Evolutionary conservation across 1,284 basidiomycete genomes (phyloP).

Genomic region (Inonotus hispidus): DNA sequence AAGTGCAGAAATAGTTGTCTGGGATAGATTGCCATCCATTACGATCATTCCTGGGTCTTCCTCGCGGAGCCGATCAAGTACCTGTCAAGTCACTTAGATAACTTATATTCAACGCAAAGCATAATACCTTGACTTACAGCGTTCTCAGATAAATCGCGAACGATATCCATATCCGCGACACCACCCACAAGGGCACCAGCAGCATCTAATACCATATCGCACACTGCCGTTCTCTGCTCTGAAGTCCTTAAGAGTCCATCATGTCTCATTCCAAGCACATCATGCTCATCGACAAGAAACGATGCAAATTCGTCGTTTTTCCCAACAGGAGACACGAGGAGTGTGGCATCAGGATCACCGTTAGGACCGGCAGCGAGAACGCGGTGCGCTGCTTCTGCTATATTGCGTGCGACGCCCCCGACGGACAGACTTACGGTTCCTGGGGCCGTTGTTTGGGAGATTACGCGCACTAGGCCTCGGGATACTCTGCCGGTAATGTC

Average conservation of each 20-base stretch:
- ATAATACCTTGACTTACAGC: neutral
- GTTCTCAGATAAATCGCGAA: slow-evolving; percentile 40
- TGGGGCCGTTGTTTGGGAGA: slow-evolving; percentile 70
- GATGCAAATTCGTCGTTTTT: slow-evolving; percentile 61
- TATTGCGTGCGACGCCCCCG: slow-evolving; percentile 92
- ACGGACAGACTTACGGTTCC: slow-evolving; percentile 70
- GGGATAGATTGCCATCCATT: slow-evolving; percentile 77
- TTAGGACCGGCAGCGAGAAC: slow-evolving; percentile 39
- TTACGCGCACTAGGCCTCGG: slow-evolving; percentile 27
- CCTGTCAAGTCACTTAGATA: slow-evolving; percentile 38
- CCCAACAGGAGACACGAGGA: slow-evolving; percentile 62
- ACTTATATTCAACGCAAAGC: neutral
- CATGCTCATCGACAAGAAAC: slow-evolving; percentile 54
- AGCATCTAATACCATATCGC: slow-evolving; percentile 77
- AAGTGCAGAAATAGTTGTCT: slow-evolving; percentile 23
- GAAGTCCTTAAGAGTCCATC: slow-evolving; percentile 64
- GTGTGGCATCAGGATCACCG: slow-evolving; percentile 29
- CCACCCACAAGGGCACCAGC: slow-evolving; percentile 75
- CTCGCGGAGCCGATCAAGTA: slow-evolving; percentile 13
- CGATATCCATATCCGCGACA: slow-evolving; percentile 88
- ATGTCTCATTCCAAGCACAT: slow-evolving; percentile 64
- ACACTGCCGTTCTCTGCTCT: slow-evolving; percentile 62
- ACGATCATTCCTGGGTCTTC: slow-evolving; percentile 57
- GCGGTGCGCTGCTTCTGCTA: slow-evolving; percentile 84
- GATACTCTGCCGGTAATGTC: slow-evolving; percentile 69